Evolutionary conservation across 1,284 basidiomycete genomes (phyloP).

Genomic region (Ganoderma boninense): DNA sequence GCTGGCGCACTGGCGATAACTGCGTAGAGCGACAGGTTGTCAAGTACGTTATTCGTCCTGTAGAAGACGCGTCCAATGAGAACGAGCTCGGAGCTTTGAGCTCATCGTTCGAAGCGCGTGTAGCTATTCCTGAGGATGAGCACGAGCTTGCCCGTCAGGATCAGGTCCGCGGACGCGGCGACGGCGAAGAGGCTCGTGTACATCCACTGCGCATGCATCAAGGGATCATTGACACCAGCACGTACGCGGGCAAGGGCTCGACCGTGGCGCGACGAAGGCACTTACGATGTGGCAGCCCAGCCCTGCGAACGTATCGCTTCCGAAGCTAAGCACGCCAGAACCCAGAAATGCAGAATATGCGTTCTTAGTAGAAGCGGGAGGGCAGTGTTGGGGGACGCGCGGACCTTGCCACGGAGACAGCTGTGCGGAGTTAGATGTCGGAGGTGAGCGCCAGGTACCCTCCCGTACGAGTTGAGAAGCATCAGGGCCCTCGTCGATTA

Average conservation of each 20-base stretch:
- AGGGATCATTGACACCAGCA: neutral
- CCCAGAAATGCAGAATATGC: neutral
- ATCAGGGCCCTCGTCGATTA: neutral
- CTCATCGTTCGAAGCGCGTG: slow-evolving; percentile 7
- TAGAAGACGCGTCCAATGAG: neutral
- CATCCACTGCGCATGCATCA: slow-evolving; percentile 3
- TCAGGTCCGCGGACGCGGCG: slow-evolving; percentile 3
- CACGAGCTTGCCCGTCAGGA: slow-evolving; percentile 6
- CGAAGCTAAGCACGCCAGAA: neutral
- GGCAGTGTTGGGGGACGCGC: neutral
- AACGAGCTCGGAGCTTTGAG: too few species aligned
- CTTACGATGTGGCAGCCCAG: neutral
- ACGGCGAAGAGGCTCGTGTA: neutral
- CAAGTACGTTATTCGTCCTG: slow-evolving; percentile 3
- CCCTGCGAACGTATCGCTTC: slow-evolving; percentile 2
- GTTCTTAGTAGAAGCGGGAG: neutral
- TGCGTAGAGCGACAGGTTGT: slow-evolving; percentile 5
- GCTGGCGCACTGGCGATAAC: slow-evolving; percentile 2
- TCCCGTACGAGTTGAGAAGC: neutral
- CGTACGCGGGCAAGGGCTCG: neutral
- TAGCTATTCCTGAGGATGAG: neutral
- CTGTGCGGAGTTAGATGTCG: neutral
- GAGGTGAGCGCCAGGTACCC: neutral
- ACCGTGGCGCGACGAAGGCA: too few species aligned
- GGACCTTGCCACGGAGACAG: neutral